Base-by-base conservation (phyloP, 2,329 filamentous ascomycete species). In the Ophiostoma tasmaniense region DNA sequence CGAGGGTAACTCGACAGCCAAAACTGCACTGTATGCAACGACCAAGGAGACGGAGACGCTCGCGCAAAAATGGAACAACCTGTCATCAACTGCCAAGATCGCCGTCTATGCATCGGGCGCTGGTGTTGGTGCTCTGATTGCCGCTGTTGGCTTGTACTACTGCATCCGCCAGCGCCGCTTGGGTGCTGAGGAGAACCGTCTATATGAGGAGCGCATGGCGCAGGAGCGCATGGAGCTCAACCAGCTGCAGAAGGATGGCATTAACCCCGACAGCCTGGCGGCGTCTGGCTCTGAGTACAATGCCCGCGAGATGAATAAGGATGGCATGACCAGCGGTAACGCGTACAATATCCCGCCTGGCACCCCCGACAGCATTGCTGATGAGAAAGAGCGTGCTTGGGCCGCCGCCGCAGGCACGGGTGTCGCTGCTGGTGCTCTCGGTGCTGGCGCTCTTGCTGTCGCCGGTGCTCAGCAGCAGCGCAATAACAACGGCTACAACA, bases 1-100 rank as follows among this genome's bases (percentile, higher is more conserved):
- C 1, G 52, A 83, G 42, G 85, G 85, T 68, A 87, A 88, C 76
- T 89, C 86, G 1, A 87, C 84, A 1, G 81, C 81, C 13, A 76
- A 79, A 50, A 77, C 84, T 11, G 78, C 76, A 7, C 77, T 88
- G 10, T 30, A 37, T 20, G n/a, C 52, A 73, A 76, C 78, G 70
- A 75, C 74, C 25, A 71, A 76, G 17, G 79, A 80, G 1, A 74
- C 80, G 17, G 64, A 81, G 74, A 79, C 83, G 0, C 70, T 84
- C 0, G 75, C 79, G 6, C 79, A 88, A 30, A 87, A 86, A 73
- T 89, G 83, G 80, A 77, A 81, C 30, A 80, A 78, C 0, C 81
- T 89, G 10, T 79, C 85, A 2, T 71, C 78, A 1, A 76, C 76
- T 8, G 78, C 83, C 72, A 87, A 85, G 77, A 79, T 80, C 1